Evolutionary conservation across 139 green algal species (phyloP).

Genomic region (Deuterostichococcus epilithicus): DNA sequence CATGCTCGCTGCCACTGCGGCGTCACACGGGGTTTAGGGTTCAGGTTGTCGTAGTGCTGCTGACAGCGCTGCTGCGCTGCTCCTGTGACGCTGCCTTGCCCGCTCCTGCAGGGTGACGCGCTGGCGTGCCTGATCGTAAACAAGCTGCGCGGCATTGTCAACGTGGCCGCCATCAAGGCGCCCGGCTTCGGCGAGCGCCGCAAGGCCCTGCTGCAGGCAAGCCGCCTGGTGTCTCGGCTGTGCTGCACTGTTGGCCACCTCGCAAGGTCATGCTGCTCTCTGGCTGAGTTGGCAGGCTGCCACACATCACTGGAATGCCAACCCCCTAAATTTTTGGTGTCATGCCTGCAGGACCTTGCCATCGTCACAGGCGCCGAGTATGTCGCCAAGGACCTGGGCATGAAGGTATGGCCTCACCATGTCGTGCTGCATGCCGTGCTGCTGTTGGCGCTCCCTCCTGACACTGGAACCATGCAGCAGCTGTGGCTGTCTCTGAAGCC

Average conservation of each 20-base stretch:
- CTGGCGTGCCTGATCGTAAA: conserved; percentile 98
- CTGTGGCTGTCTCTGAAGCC: conserved; percentile 40
- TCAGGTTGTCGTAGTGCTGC: not conserved
- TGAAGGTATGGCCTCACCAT: conserved; percentile 49
- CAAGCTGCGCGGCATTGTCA: conserved; percentile 96
- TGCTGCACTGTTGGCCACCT: too few species aligned
- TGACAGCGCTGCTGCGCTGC: too few species aligned
- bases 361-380: conserved; percentile 91
- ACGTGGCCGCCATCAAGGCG: conserved; percentile 85
- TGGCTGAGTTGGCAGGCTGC: too few species aligned
- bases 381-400: conserved; percentile 89
- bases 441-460: not conserved
- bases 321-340: not conserved
- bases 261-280: too few species aligned
- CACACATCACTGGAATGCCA: not conserved
- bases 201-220: conserved; percentile 75
- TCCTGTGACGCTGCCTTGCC: not conserved
- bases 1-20: too few species aligned
- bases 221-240: too few species aligned
- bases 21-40: too few species aligned
- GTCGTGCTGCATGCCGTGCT: not conserved
- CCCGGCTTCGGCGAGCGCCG: conserved; percentile 84
- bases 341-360: conserved; percentile 58
- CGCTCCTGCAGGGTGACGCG: conserved; percentile 68
- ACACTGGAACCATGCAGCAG: too few species aligned